Conservation (phyloP, 352 stramenopile species). For the Phytophthora syringae region DNA sequence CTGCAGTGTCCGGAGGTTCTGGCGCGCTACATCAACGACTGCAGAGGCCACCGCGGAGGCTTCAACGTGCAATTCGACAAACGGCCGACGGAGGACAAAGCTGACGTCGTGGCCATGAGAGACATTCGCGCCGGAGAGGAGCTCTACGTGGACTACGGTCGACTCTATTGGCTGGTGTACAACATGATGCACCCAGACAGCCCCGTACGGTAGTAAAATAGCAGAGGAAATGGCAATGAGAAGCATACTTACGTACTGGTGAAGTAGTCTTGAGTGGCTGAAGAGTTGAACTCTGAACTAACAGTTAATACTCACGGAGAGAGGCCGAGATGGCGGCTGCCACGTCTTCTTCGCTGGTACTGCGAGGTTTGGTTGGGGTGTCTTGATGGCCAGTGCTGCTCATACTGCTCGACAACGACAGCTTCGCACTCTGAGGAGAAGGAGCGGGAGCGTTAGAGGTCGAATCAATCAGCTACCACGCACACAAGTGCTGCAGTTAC, state of each 20-base stretch:
- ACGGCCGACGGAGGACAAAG: conserved; percentile 48
- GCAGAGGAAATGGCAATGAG: no score
- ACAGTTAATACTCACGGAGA: conserved; percentile 63
- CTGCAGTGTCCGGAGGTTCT: conserved; percentile 49
- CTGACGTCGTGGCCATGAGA: conserved; percentile 63
- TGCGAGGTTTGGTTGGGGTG: conserved; percentile 37
- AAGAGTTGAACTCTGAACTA: background rate
- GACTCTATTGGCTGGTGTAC: conserved; percentile 84
- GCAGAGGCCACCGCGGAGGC: conserved; percentile 47
- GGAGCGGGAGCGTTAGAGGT: no score
- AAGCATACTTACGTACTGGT: no score
- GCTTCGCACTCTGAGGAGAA: conserved; percentile 44
- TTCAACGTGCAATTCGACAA: conserved; percentile 87
- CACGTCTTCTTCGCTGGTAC: conserved; percentile 64
- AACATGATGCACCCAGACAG: conserved; percentile 70
- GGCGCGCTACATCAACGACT: conserved; percentile 87
- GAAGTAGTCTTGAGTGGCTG: background rate
- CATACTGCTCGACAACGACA: conserved; percentile 51
- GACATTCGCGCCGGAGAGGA: conserved; percentile 69
- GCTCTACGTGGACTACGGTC: conserved; percentile 84
- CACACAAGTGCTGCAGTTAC: conserved; percentile 17
- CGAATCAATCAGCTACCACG: background rate
- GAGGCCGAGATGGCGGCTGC: conserved; percentile 69
- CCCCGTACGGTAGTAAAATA: conserved; percentile 53
- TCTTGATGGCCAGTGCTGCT: conserved; percentile 29